Evolutionary conservation across 768 basidiomycete genomes (phyloP).

Genomic region (Hirschioporus abietinus): DNA sequence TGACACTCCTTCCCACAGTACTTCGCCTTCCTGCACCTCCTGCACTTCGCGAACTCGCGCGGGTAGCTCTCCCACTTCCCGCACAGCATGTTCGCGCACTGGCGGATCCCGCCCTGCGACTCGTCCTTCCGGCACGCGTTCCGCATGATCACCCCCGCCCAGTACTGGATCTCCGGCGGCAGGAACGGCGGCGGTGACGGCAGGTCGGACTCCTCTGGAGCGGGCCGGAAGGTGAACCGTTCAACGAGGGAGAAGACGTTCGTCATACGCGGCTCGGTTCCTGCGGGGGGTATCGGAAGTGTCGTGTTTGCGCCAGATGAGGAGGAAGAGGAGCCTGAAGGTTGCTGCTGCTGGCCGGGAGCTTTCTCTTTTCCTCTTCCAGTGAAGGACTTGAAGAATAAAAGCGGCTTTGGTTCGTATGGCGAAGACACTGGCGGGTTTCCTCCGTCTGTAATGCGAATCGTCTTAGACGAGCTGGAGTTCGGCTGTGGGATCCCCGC

Average conservation of each 20-base stretch:
- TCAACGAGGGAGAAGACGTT: constrained; percentile 97
- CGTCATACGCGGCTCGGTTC: constrained; percentile 46
- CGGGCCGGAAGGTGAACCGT: constrained; percentile 92
- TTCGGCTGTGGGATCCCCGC: not conserved
- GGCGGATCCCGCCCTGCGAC: constrained; percentile 83
- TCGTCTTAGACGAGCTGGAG: constrained; percentile 5
- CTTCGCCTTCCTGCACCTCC: constrained; percentile 94
- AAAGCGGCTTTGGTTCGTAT: constrained; percentile 25
- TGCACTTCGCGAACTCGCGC: constrained; percentile 94
- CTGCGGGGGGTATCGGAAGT: constrained; percentile 19
- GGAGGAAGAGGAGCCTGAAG: constrained; percentile 7
- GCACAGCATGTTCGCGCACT: constrained; percentile 98
- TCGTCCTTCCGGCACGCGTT: constrained; percentile 99
- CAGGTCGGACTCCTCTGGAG: constrained; percentile 69
- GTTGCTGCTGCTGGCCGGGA: not conserved
- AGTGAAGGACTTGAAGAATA: constrained; percentile 44
- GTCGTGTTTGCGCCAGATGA: constrained; percentile 14
- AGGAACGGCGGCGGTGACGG: constrained; percentile 64
- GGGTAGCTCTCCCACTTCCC: constrained; percentile 92
- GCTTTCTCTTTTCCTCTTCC: constrained; percentile 44
- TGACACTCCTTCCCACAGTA: constrained; percentile 98
- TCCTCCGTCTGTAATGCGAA: constrained; percentile 20
- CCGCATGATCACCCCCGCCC: constrained; percentile 99
- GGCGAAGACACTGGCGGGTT: constrained; percentile 17
- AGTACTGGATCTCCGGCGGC: constrained; percentile 92